A percentile compares a stretch with the other conserved stretches of the same genome.
These are phyloP conservation scores for Blepharisma japonicum DNA, from an alignment of 73 alveolate genomes.

Conservation along the genomic window DNA sequence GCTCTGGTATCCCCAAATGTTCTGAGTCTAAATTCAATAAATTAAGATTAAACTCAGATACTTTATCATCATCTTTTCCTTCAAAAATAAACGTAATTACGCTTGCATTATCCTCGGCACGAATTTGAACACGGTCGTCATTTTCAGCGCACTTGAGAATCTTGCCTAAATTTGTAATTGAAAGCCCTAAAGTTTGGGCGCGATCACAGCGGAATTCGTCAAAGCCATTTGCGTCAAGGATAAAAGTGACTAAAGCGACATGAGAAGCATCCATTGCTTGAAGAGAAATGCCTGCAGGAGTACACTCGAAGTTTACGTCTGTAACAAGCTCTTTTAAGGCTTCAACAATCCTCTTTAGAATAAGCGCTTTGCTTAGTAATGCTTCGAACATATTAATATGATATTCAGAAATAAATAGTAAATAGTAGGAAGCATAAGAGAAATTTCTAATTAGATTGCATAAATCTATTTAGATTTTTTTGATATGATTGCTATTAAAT, in stretches of 20 bases:
- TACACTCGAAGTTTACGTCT: slow-evolving; percentile 94
- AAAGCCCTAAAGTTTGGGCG: slow-evolving; percentile 83
- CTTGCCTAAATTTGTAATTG: slow-evolving; percentile 88
- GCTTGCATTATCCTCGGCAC: slow-evolving; percentile 92
- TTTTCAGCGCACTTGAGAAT: slow-evolving; percentile 94
- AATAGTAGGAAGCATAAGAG: too few species aligned
- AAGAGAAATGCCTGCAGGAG: slow-evolving; percentile 94
- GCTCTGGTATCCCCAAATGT: slow-evolving; percentile 96
- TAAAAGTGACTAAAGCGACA: slow-evolving; percentile 94
- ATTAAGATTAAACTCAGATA: slow-evolving; percentile 93
- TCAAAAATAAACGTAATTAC: slow-evolving; percentile 90
- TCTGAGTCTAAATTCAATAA: slow-evolving; percentile 93
- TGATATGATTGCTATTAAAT: too few species aligned
- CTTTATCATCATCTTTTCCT: slow-evolving; percentile 81
- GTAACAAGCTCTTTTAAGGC: slow-evolving; percentile 92
- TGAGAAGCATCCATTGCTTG: slow-evolving; percentile 99
- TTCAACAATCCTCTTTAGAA: slow-evolving; percentile 93
- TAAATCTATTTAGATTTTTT: too few species aligned
- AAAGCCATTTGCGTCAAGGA: slow-evolving; percentile 91
- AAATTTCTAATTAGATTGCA: too few species aligned
- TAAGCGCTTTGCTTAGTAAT: slow-evolving; percentile 77
- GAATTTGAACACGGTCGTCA: slow-evolving; percentile 91
- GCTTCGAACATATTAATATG: slow-evolving; percentile 90
- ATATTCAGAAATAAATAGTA: background rate
- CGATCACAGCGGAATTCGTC: slow-evolving; percentile 94